These are phyloP conservation scores for Pelargonium cotyledonis DNA, from an alignment of 441 rosid genomes.

Conservation along the genomic window DNA sequence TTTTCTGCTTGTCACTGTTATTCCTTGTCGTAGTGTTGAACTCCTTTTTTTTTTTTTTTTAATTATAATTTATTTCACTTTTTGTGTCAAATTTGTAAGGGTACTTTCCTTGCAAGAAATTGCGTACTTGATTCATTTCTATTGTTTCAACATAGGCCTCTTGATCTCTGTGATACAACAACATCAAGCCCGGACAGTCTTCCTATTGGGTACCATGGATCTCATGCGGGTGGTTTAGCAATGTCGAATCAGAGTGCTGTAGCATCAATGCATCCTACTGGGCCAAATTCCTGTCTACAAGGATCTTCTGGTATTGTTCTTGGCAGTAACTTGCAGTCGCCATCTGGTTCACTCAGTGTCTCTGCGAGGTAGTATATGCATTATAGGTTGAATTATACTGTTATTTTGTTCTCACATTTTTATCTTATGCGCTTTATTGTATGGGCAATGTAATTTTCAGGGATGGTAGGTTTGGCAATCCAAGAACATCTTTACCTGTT, in stretches of 20 bases:
- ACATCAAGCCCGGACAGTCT: slow-evolving; percentile 58
- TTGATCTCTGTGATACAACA: slow-evolving; percentile 76
- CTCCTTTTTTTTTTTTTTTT: too few relatives aligned
- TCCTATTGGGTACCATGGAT: slow-evolving; percentile 55
- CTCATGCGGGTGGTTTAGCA: slow-evolving; percentile 49
- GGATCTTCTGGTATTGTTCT: slow-evolving; percentile 58
- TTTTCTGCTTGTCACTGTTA: slow-evolving; percentile 13
- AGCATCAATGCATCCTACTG: slow-evolving; percentile 51
- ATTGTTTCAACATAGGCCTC: slow-evolving; percentile 71
- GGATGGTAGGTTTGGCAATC: slow-evolving; percentile 70
- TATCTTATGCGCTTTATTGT: slow-evolving; percentile 13
- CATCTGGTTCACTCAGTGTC: slow-evolving; percentile 54
- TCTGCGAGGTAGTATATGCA: slow-evolving; percentile 57
- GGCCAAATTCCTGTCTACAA: slow-evolving; percentile 53
- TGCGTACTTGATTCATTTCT: slow-evolving; percentile 19
- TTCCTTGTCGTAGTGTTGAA: not conserved
- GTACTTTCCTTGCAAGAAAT: slow-evolving; percentile 17
- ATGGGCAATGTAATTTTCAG: slow-evolving; percentile 29
- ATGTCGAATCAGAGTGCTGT: slow-evolving; percentile 60
- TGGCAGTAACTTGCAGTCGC: slow-evolving; percentile 52
- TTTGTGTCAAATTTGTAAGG: slow-evolving; percentile 15
- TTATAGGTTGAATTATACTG: slow-evolving; percentile 20
- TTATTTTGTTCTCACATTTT: slow-evolving; percentile 14
- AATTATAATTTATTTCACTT: too few relatives aligned
- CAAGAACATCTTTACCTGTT: slow-evolving; percentile 61